Base-by-base conservation (phyloP, 805 yeast species). In the Kodamaea lidongshanica region DNA sequence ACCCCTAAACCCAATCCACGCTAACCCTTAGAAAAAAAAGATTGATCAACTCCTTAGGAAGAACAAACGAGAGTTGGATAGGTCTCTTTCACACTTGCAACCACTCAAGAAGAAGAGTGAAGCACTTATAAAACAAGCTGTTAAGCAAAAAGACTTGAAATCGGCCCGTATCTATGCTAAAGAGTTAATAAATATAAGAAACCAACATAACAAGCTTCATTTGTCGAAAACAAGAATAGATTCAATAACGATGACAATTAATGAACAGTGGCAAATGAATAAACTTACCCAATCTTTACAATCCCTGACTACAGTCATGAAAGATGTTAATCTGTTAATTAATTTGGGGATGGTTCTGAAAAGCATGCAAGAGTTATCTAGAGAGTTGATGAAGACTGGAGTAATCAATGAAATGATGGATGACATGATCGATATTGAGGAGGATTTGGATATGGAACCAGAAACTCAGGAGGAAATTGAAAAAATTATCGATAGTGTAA, bases 351-450 rank as follows among this genome's bases (percentile, higher is more conserved):
- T 81, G 41, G 58, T 92, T 31, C 76, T 77, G 44, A 76, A 73
- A 7, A 79, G 94, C 0, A 86, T 89, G 83, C 80, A 80, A 47
- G 94, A 81, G 44, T 60, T 92, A 34, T 83, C 89, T 37, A 79
- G 73, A 48, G 99, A 92, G 57, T 67, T 89, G 45, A 77, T 83
- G 74, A 82, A 79, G 54, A 74, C 83, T 8, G 92, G 92, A 0
- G 72, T 92, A 25, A 86, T 92, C 32, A 85, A 84, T 42, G 98
- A 92, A 51, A 92, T 92, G 97, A 79, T 88, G 51, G 86, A 83
- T 34, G 99, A 92, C 50, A 77, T 84, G 39, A 65, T 89, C 37
- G 97, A 88, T 37, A 57, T 66, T 28, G 58, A 74, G 35, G 79
- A 71, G 27, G 80, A 72, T 12, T 24, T 32, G 19, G 83, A 76